Evolutionary conservation across 305 asterid genomes (phyloP), one percentile per base, ranked within the genome.

Genomic region (Salvia sclarea): DNA sequence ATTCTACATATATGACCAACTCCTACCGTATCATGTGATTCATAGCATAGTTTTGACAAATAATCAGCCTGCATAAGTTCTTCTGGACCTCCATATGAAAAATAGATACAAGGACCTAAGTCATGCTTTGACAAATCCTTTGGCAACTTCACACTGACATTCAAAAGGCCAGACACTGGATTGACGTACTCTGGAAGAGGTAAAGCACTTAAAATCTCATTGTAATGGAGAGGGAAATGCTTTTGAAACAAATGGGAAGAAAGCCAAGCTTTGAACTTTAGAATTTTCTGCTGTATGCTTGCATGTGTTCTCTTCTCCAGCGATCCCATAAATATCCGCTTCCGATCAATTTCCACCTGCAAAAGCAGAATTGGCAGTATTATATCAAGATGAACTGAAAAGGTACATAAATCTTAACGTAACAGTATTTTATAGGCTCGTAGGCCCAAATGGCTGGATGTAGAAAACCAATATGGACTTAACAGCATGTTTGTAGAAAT

Each of bases 101-200:
- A 81, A 75, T 86, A 84, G 77, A 95, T 76, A 69, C 80, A 81
- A 59, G 99, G 99, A 75, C 99, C 97, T 68, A 88, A 74, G 47
- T 89, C 92, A 12, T 82, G 87, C 83, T 76, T 83, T 58, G 76
- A 76, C 18, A 76, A 71, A 74, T 88, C 92, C 83, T 80, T 76
- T 11, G 97, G 94, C 81, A 82, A 73, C 79, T 85, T 91, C 75
- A 79, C 71, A 55, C 92, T 86, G 77, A 95, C 76, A 80, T 91
- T 95, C 79, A 95, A 81, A 78, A 81, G 82, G 78, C 99, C 98
- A 59, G 88, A 85, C 40, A 79, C 67, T 43, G 97, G 96, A 81
- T 86, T 84, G 76, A 83, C 66, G 74, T 91, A 95, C 79, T 91
- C 94, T 69, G 87, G 87, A 70, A 95, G 92, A 6, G 99, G 99